Conservation (phyloP, 1,284 basidiomycete genomes). For the Tylopilus sp. region DNA sequence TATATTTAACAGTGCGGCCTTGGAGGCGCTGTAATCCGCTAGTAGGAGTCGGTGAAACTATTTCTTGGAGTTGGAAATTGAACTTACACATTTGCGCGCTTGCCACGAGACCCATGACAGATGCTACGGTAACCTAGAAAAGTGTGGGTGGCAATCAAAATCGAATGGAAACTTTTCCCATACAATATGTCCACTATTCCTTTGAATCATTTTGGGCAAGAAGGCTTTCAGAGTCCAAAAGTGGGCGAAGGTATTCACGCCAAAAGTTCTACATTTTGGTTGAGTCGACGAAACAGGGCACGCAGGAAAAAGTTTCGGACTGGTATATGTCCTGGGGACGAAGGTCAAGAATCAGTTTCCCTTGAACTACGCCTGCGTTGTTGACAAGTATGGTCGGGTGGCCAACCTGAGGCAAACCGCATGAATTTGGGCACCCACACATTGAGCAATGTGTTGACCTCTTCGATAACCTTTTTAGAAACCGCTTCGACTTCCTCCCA, state of each 20-base stretch:
- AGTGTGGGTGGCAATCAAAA: background rate
- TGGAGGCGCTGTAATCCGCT: conserved; percentile 89
- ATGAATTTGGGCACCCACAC: background rate
- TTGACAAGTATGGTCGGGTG: conserved; percentile 89
- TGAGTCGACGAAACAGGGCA: background rate
- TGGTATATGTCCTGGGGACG: conserved; percentile 72
- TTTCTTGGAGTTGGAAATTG: background rate
- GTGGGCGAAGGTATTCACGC: conserved; percentile 84
- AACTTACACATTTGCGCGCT: conserved; percentile 76
- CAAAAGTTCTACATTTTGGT: conserved; percentile 66
- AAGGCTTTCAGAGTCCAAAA: conserved; percentile 92
- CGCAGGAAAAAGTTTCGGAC: conserved; percentile 43
- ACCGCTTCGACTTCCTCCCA: conserved; percentile 75
- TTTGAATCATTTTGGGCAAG: conserved; percentile 84
- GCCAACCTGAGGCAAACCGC: conserved; percentile 57
- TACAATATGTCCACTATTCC: conserved; percentile 81
- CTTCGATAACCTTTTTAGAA: conserved; percentile 67
- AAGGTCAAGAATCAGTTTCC: conserved; percentile 81
- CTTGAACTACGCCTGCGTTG: conserved; percentile 94
- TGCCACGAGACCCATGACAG: conserved; percentile 73
- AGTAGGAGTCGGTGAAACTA: conserved; percentile 9
- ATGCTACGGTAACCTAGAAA: conserved; percentile 72
- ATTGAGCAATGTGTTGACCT: conserved; percentile 44
- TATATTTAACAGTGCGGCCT: conserved; percentile 75
- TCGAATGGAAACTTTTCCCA: conserved; percentile 23